Evolutionary conservation across 2,329 filamentous ascomycete species (phyloP), one percentile per base, ranked within the genome.

Genomic region (Coniochaeta sp.): DNA sequence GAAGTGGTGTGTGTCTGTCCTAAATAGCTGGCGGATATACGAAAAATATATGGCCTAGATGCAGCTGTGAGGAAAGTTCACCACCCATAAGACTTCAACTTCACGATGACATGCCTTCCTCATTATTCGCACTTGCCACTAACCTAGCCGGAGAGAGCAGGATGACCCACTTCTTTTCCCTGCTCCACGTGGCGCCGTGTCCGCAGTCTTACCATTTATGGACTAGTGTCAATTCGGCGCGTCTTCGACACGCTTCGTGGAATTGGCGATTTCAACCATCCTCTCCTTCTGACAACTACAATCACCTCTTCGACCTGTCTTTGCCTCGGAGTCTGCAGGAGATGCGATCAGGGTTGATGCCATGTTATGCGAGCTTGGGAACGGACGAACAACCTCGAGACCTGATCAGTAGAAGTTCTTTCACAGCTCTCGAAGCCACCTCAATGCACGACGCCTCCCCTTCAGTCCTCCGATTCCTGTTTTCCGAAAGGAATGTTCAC

Each of bases 381-480:
- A 57, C 54, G 54, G 54, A 57, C 54, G 8, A 57, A 14, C 17
- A n/a, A 34, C 33, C 54, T 38, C 54, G 54, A 19, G 34, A 40
- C 56, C 16, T 11, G 65, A 66, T 65, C 69, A 66, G 67, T 61
- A 66, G 67, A 72, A 73, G 69, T 73, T 80, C 80, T 81, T 81
- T 83, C 78, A 74, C 68, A 65, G 66, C 66, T 64, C 64, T 65
- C 59, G 69, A 69, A 68, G 63, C 60, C 12, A 64, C 55, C 60
- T 64, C 69, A 76, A 76, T 81, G 89, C 90, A 89, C 82, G 77
- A 79, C 85, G 86, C 89, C 87, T 87, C 86, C 88, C 83, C 79
- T 73, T 89, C 82, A 91, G 90, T 91, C 84, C 83, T 87, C 87
- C 89, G 85, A 82, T 79, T 79, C 80, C 79, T 79, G 78, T 88